Percentiles rank a stretch among this genome's conserved stretches.
Evolutionary conservation across 202 grass and related monocot species (phyloP).

Genomic region (Setaria italica): DNA sequence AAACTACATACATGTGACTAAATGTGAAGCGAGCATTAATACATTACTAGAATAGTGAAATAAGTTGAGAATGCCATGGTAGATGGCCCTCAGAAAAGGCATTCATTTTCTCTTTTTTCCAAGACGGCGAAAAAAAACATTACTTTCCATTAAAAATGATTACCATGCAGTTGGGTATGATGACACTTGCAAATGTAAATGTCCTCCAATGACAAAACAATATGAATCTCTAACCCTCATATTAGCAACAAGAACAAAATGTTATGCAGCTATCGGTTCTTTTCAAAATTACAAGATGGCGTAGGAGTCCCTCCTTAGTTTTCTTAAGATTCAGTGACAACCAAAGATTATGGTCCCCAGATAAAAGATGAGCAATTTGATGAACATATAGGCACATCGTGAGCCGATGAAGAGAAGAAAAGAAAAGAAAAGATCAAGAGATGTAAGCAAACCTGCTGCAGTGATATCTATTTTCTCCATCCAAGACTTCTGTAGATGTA

Average conservation of each 20-base stretch:
- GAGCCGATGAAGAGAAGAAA: slow-evolving; percentile 23
- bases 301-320: neutral
- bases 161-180: neutral
- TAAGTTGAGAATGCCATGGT: neutral
- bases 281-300: neutral
- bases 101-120: neutral
- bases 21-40: neutral
- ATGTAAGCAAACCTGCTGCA: slow-evolving; percentile 66
- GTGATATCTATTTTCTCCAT: slow-evolving; percentile 92
- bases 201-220: neutral
- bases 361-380: slow-evolving; percentile 15
- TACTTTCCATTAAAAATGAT: neutral
- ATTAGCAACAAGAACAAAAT: neutral
- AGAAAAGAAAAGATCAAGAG: slow-evolving; percentile 34
- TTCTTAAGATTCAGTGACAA: slow-evolving; percentile 18
- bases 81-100: neutral
- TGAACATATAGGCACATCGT: slow-evolving; percentile 12
- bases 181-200: neutral
- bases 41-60: neutral
- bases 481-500: slow-evolving; percentile 89
- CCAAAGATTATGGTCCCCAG: neutral
- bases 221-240: neutral
- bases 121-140: neutral
- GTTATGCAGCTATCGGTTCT: neutral
- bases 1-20: neutral